Evolutionary conservation across 352 stramenopile species (phyloP).

Genomic region (Thalassiosira livingstoniorum): DNA sequence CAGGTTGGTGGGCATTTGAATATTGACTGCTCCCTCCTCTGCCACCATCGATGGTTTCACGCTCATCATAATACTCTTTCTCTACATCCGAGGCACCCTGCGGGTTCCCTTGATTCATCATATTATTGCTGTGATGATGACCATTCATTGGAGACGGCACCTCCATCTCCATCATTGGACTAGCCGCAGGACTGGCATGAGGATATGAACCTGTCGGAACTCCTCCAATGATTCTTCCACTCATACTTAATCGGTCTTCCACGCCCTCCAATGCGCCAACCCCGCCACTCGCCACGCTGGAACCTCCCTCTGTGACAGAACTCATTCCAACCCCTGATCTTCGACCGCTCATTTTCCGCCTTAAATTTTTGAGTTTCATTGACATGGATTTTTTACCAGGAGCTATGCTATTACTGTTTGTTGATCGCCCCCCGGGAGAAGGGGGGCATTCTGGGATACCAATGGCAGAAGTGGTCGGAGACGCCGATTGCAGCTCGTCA

Average conservation of each 20-base stretch:
- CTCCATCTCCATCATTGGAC: constrained; percentile 11
- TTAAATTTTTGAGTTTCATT: constrained; percentile 8
- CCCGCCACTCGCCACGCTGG: not conserved
- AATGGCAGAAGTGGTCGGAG: not conserved
- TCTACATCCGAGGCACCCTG: constrained; percentile 16
- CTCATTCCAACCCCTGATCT: not conserved
- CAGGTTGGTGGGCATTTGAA: not conserved
- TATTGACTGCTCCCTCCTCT: not conserved
- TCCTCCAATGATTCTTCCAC: not conserved
- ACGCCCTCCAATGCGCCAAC: not conserved
- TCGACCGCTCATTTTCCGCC: not conserved
- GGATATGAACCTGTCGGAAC: not conserved
- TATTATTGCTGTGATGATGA: not conserved
- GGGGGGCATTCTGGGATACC: not conserved
- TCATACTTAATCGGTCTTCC: not conserved
- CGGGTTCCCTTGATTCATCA: constrained; percentile 21
- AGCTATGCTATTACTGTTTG: not conserved
- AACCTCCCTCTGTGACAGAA: not conserved
- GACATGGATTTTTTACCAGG: not conserved
- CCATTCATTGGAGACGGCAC: not conserved
- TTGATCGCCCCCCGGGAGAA: not conserved
- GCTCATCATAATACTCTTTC: constrained; percentile 5
- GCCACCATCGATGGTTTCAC: constrained; percentile 14
- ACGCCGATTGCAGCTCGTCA: not conserved
- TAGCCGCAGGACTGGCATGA: not conserved